Percentiles rank a stretch among this genome's conserved stretches.
Evolutionary conservation across 2,329 filamentous ascomycete species (phyloP).

Genomic region (Sodiomyces alkalinus): DNA sequence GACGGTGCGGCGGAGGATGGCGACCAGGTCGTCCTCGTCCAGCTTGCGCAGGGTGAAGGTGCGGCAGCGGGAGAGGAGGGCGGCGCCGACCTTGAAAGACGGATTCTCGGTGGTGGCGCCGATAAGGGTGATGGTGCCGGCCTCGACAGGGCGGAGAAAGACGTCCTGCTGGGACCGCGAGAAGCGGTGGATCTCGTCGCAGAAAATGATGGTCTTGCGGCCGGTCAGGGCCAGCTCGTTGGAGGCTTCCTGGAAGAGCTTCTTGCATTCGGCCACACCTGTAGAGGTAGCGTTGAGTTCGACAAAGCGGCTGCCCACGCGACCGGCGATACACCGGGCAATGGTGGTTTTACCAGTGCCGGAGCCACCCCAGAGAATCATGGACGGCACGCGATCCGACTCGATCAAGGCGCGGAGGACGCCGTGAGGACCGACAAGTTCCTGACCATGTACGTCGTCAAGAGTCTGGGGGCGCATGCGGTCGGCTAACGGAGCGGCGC

Average conservation of each 20-base stretch:
- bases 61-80: constrained; percentile 74
- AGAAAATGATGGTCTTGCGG: constrained; percentile 88
- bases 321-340: constrained; percentile 72
- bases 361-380: constrained; percentile 82
- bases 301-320: constrained; percentile 72
- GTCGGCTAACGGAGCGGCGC: constrained; percentile 75
- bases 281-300: constrained; percentile 91
- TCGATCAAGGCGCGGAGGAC: constrained; percentile 78
- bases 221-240: constrained; percentile 71
- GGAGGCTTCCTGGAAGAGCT: constrained; percentile 71
- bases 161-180: constrained; percentile 88
- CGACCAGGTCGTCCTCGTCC: constrained; percentile 51
- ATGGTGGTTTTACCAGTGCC: constrained; percentile 86
- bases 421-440: constrained; percentile 74
- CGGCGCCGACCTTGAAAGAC: constrained; percentile 80
- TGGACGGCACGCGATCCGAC: constrained; percentile 71
- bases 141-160: constrained; percentile 83
- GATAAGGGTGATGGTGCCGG: constrained; percentile 78
- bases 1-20: constrained; percentile 65
- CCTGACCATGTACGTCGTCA: constrained; percentile 81
- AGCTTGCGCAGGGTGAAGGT: constrained; percentile 78
- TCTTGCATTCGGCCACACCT: constrained; percentile 83
- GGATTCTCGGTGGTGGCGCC: constrained; percentile 97
- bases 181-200: constrained; percentile 92
- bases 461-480: constrained; percentile 77